Base-by-base conservation (phyloP, 306 rosid species). In the Lagenaria siceraria region DNA sequence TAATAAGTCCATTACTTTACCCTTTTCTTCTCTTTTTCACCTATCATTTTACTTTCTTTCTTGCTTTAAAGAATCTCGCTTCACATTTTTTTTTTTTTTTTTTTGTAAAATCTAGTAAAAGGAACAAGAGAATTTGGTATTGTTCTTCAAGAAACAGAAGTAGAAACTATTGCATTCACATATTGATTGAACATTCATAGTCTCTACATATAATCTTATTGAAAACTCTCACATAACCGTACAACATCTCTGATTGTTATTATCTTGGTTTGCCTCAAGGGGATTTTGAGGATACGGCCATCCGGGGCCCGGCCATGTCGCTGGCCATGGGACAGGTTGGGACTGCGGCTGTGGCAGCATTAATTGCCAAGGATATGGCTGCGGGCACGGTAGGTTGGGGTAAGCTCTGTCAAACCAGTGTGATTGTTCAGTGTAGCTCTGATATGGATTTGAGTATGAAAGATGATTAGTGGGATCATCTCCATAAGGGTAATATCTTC, bases 221-320 rank as follows among this genome's bases (percentile, higher is more conserved):
- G 52, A 72, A 18, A 33, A 14, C 10, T 49, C 52, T 83, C 64
- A 81, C 85, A 81, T 76, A 14, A 81, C 21, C 65, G 73, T 53
- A 27, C 81, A 81, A 9, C 19, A 9, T 21, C 49, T 75, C 42
- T 21, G 49, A 54, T 31, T 40, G 5, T 7, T 40, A n/a, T 6
- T 36, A 15, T 17, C 9, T 35, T 24, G 10, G 17, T 17, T 43
- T 1, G 8, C 21, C 3, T 17, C 55, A 51, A 18, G 46, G 7
- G 17, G 7, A 21, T 63, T 24, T 17, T 17, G 27, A 70, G 51
- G 52, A 3, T 75, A 71, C 4, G 48, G 81, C 1, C 15, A 61
- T 15, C 53, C n/a, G n/a, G n/a, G n/a, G n/a, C n/a, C 18, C 9
- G 66, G 75, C 13, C 22, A 21, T 0, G 19, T 53, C 66, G 2